Base-by-base conservation (phyloP, 1,284 basidiomycete genomes). In the Austroboletus novae-zelandiae region DNA sequence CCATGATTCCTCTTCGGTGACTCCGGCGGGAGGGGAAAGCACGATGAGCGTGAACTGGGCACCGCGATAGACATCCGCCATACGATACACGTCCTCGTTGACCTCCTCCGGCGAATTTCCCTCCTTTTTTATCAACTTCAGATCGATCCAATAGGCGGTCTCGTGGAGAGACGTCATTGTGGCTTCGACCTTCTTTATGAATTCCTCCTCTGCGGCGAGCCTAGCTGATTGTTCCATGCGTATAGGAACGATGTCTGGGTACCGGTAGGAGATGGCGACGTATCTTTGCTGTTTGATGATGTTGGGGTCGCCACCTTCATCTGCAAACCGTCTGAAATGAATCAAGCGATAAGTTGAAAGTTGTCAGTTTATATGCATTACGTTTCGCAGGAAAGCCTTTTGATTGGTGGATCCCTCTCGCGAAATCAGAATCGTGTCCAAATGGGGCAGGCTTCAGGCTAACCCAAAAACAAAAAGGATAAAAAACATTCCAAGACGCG, bases 11-110 rank as follows among this genome's bases (percentile, higher is more conserved):
- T 54, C 37, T 8, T 57, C 32, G 7, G 42, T 45, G 20, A 45
- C 41, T 1, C 1, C 29, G 3, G 13, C 10, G 11, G 40, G 17
- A 4, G 58, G 51, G 20, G 0, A 32, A 30, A 64, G 47, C 41
- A 66, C 44, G 40, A 66, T 63, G 7, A 68, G 58, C 1, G 60
- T 68, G 47, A 66, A 65, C 25, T 61, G 42, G 9, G 62, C 62
- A 0, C 52, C 31, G 18, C 53, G 55, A n/a, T 65, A 64, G n/a
- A 67, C 52, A 15, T 63, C 61, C 1, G 61, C 58, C 62, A 66
- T 66, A 27, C 60, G 58, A 53, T 62, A 64, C 5, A 68, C 11
- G 40, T 66, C 64, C 17, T 52, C 27, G 47, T 55, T 52, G 31
- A 53, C 23, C 27, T 56, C 54, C 10, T 50, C 34, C 2, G 35